Conservation (phyloP, 2,329 filamentous ascomycete genomes). For the Penicillium sp. region DNA sequence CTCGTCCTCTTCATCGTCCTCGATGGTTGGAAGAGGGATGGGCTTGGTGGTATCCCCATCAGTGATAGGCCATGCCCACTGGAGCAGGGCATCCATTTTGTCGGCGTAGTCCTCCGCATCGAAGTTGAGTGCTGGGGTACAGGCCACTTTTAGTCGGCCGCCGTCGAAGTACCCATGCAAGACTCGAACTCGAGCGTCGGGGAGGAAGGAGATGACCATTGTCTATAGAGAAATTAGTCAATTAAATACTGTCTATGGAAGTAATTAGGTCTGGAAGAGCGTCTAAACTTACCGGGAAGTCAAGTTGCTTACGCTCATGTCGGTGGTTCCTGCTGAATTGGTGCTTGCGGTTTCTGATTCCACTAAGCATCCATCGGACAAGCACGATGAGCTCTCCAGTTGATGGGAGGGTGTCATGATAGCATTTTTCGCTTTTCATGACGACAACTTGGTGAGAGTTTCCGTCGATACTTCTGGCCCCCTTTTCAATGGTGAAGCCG, state of each 20-base stretch:
- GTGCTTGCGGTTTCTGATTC: neutral
- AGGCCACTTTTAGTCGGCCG: slow-evolving; percentile 4
- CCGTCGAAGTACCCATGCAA: slow-evolving; percentile 11
- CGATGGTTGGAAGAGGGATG: slow-evolving; percentile 6
- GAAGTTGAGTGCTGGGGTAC: slow-evolving; percentile 9
- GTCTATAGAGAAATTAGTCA: slow-evolving; percentile 3
- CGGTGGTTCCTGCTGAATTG: neutral
- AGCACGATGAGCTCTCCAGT: slow-evolving; percentile 9
- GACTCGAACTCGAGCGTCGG: slow-evolving; percentile 7
- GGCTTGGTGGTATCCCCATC: neutral
- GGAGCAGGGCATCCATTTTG: slow-evolving; percentile 6
- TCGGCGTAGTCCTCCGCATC: neutral
- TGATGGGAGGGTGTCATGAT: neutral
- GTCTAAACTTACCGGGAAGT: slow-evolving; percentile 7
- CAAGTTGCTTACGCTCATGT: neutral
- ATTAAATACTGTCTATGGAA: neutral
- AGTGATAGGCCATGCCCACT: slow-evolving; percentile 7
- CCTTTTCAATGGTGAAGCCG: slow-evolving; percentile 1
- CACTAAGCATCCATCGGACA: slow-evolving; percentile 12
- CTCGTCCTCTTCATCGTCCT: slow-evolving; percentile 8
- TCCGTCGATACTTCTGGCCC: neutral
- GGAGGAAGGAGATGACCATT: slow-evolving; percentile 12
- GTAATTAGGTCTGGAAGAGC: neutral
- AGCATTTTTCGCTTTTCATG: slow-evolving; percentile 3
- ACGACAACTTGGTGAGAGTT: neutral